Conservation (phyloP, 148 eudicot species). For the Camellia granthamiana region DNA sequence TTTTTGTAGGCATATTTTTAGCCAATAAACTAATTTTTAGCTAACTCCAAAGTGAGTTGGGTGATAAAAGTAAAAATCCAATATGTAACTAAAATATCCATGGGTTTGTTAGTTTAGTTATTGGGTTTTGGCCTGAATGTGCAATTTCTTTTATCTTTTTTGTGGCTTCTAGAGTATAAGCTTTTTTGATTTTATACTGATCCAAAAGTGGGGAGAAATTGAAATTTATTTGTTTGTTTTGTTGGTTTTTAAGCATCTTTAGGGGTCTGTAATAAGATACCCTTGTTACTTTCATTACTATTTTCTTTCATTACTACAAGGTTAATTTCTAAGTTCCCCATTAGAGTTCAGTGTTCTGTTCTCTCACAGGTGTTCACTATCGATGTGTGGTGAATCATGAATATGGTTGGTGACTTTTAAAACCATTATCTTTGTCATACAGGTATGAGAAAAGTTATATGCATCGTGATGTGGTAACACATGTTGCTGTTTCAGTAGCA, state of each 20-base stretch:
- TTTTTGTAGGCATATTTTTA: no score
- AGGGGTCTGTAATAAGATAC: no score
- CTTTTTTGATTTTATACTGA: no score
- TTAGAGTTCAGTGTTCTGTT: not conserved
- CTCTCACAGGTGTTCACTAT: not conserved
- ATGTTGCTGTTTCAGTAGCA: constrained; percentile 86
- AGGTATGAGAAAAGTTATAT: constrained; percentile 99
- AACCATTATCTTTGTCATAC: constrained; percentile 19
- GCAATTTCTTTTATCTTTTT: not conserved
- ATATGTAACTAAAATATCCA: no score
- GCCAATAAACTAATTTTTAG: no score
- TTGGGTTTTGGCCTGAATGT: not conserved
- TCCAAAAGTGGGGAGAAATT: not conserved
- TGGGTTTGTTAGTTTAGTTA: no score
- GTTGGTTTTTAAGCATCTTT: not conserved
- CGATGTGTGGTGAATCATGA: not conserved
- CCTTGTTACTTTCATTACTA: not conserved
- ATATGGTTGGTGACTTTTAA: not conserved
- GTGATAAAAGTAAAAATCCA: no score
- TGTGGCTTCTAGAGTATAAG: not conserved
- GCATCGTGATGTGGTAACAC: constrained; percentile 98
- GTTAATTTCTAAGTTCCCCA: not conserved
- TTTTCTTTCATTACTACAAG: not conserved
- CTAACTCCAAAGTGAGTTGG: no score
- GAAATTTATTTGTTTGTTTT: not conserved